Base-by-base conservation (phyloP, 1,139 yeast species). In the Suhomyces bokatorum region DNA sequence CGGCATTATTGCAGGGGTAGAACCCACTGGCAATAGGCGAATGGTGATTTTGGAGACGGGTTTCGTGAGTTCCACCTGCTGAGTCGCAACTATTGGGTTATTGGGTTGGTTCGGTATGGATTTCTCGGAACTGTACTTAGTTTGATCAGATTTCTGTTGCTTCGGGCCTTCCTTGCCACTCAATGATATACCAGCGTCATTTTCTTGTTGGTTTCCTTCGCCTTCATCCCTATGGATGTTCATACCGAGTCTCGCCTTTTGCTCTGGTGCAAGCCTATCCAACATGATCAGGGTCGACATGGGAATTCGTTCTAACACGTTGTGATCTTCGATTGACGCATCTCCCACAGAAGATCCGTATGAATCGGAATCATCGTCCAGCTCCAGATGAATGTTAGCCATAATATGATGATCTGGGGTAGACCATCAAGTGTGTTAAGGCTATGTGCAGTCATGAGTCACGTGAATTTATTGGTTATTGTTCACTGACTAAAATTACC, bases 1-100 rank as follows among this genome's bases (percentile, higher is more conserved):
- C 0, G 86, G 86, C 2, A 58, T 62, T 4, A 82, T 63, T 11
- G 75, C 70, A 0, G 75, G 71, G 0, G 82, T 72, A 0, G 85
- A 75, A 0, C 87, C 87, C 40, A 83, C 78, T 2, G 87, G 78
- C 46, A 73, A 79, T 51, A 83, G 76, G 32, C 87, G 62, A 2
- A 80, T 60, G 3, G 73, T 69, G 13, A 78, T 60, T 50, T 74
- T 75, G 32, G 43, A 41, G 4, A 29, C 22, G 4, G 40, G 40
- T 13, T 28, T 28, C 2, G 40, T 16, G 5, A 37, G 28, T 12
- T 26, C 40, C 35, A 37, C 17, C 24, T 37, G 35, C 11, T 13
- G 36, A 7, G 22, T 3, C 12, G n/a, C 29, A 26, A 26, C 6
- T 3, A 26, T 11, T 10, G 12, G 16, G 11, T 30, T 17, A 11